Evolutionary conservation across 2,329 filamentous ascomycete species (phyloP).

Genomic region (Coleophoma crateriformis): DNA sequence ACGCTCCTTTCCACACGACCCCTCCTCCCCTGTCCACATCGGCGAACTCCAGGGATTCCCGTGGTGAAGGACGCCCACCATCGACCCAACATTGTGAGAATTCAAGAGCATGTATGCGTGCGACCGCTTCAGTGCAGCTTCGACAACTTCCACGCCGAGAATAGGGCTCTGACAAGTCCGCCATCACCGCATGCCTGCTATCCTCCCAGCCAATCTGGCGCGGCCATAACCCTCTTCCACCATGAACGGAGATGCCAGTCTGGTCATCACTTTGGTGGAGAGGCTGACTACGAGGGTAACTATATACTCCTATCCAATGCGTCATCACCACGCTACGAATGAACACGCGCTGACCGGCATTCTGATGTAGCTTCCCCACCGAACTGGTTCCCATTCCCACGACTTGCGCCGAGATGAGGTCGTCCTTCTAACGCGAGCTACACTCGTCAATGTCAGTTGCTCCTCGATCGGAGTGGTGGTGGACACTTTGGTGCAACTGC

Average conservation of each 20-base stretch:
- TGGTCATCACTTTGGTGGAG: slow-evolving; percentile 57
- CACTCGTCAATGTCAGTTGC: slow-evolving; percentile 54
- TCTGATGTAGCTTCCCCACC: slow-evolving; percentile 50
- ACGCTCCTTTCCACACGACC: no score
- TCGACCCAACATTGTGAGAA: no score
- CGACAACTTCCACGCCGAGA: no score
- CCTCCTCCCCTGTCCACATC: no score
- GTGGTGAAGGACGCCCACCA: no score
- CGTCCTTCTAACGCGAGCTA: slow-evolving; percentile 53
- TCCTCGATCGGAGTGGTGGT: slow-evolving; percentile 48
- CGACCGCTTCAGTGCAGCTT: no score
- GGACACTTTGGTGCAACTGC: slow-evolving; percentile 48
- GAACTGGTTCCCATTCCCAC: slow-evolving; percentile 51
- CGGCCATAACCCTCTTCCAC: slow-evolving; percentile 13
- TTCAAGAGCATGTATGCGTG: no score
- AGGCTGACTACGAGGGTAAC: slow-evolving; percentile 56
- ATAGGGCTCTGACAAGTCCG: neutral
- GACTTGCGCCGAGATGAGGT: slow-evolving; percentile 57
- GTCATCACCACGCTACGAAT: no score
- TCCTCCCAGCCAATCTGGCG: slow-evolving; percentile 16
- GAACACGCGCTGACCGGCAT: neutral
- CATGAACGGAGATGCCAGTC: slow-evolving; percentile 55
- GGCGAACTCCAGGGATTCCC: no score
- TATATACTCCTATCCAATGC: slow-evolving; percentile 1
- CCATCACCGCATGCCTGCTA: slow-evolving; percentile 18